A percentile compares a stretch with the other conserved stretches of the same genome.
Evolutionary conservation across 805 yeast genomes (phyloP).

Genomic region (Ogataea paradorogensis): DNA sequence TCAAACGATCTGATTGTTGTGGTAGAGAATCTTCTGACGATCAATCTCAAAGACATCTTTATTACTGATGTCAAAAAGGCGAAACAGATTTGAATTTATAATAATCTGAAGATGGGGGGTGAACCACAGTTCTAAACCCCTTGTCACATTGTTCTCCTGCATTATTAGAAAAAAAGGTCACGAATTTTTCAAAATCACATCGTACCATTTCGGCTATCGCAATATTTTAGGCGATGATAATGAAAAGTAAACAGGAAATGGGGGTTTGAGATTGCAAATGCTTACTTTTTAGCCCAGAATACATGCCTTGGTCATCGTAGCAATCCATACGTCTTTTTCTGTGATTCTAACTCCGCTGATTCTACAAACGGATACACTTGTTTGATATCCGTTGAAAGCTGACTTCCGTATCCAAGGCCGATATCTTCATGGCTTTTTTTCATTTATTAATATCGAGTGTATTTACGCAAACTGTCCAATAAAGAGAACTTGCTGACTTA

Average conservation of each 20-base stretch:
- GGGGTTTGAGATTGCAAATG: background rate
- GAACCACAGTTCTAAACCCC: constrained; percentile 7
- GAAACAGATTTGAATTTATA: background rate
- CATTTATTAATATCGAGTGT: too few species aligned
- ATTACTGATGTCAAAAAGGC: background rate
- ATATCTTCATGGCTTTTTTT: background rate
- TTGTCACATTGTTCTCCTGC: constrained; percentile 9
- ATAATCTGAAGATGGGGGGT: background rate
- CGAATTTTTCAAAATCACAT: constrained; percentile 10
- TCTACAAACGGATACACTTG: background rate
- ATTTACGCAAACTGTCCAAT: background rate
- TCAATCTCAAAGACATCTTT: constrained; percentile 7
- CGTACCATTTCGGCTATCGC: constrained; percentile 10
- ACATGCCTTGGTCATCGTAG: background rate
- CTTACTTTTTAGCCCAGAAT: background rate
- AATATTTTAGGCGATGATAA: constrained; percentile 8
- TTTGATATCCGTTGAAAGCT: background rate
- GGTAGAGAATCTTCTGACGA: constrained; percentile 21
- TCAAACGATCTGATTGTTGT: constrained; percentile 18
- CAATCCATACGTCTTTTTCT: background rate
- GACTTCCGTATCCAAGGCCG: too few species aligned
- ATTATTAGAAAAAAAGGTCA: constrained; percentile 11
- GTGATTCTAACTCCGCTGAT: background rate
- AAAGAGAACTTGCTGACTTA: constrained; percentile 20
- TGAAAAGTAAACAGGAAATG: background rate